Base-by-base conservation (phyloP, 2,329 filamentous ascomycete species). In the Epichloe festucae region DNA sequence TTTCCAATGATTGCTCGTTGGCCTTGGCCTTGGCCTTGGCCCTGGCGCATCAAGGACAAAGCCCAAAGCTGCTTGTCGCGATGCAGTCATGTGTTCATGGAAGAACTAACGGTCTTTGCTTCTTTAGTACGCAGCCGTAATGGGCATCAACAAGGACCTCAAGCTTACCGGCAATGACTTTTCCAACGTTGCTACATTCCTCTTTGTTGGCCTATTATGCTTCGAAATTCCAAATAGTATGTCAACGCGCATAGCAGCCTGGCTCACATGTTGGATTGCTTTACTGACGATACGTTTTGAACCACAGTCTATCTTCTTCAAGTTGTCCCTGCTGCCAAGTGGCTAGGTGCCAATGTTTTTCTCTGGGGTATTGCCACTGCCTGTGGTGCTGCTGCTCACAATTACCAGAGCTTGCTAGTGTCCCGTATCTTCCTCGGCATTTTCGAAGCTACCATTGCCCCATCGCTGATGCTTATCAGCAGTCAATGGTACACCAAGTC, bases 51-150 rank as follows among this genome's bases (percentile, higher is more conserved):
- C 27, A 8, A 27, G 27, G 27, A 27, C 27, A 31, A 10, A 10
- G 27, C 27, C 27, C 27, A 31, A 10, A 31, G 27, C 27, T 31
- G 27, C 27, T 43, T 21, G 41, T 23, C 41, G 10, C 41, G 23
- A 43, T 12, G 19, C 41, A 23, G 5, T 19, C 41, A 12, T 10
- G 5, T 19, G 21, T 23, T 6, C 3, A 12, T 23, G 23, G n/a
- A 34, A 15, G 31, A 36, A 36, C 52, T 54, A 31, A 41, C 38
- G 46, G 35, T 38, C 36, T 6, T 42, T 15, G 6, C 8, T 27
- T 35, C 11, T n/a, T 35, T 61, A 82, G 74, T 85, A 85, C 59
- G 79, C 79, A 17, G 77, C 76, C 53, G 79, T 85, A 49, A 85
- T 85, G 81, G 79, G 80, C 3, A 62, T 86, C 7, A 68, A 64